Evolutionary conservation across 768 basidiomycete genomes (phyloP), one percentile per base, ranked within the genome.

Genomic region (Antrodiella citrinella): DNA sequence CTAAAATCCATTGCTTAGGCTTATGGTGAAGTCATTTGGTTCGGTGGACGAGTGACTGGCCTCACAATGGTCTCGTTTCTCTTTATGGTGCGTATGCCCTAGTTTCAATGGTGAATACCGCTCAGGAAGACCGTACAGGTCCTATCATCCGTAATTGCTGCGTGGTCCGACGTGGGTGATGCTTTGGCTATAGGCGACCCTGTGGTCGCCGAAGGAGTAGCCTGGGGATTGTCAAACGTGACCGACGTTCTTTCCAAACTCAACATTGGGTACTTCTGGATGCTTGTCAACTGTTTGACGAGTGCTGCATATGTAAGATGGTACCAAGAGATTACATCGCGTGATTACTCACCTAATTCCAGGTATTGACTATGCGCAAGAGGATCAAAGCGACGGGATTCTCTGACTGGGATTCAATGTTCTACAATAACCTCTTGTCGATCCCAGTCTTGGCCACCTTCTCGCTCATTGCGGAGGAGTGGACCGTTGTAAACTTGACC

Each of bases 331-430:
- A 24, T 24, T 50, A 40, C 20, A n/a, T 13, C 4, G 18, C 35
- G 11, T 9, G 5, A 46, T 26, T 23, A 19, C 45, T 26, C 12
- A 26, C 24, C 12, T 9, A 49, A 47, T 15, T 21, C 9, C 58
- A 95, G 92, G 91, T 96, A 35, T 76, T 99, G 45, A 75, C 89
- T 38, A 98, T 98, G 96, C 81, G 96, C 51, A 97, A 95, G 66
- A 80, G 86, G 50, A 98, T 99, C 74, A 97, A 97, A 71, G 66
- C 74, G 39, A 97, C 92, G 13, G 91, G 91, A 18, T 97, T 98
- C 71, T 84, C 92, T 45, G 95, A 99, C 61, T 96, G 93, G 94
- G 95, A 97, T 62, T 85, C 93, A 11, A 97, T 97, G 93, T 95
- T 91, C 71, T 98, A 98, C 74, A 96, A 95, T 72, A 99, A 98